A percentile compares a stretch with the other conserved stretches of the same genome.
Conservation (phyloP, 768 basidiomycete genomes). For the Tricholoma furcatifolium region DNA sequence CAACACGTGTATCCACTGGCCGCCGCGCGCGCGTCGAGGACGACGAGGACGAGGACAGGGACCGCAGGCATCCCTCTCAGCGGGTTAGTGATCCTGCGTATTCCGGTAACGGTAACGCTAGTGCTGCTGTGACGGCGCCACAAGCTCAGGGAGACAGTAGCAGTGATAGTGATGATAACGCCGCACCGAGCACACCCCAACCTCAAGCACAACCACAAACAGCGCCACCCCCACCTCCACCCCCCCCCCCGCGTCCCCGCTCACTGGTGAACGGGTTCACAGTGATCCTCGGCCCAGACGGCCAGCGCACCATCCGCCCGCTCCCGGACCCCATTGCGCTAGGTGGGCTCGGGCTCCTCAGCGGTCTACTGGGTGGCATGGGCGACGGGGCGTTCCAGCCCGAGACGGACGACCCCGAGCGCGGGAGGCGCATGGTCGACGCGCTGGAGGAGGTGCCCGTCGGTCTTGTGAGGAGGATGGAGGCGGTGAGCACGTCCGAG, state of each 20-base stretch:
- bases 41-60: slow-evolving; percentile 59
- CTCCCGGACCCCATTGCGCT: slow-evolving; percentile 10
- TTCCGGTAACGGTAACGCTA: slow-evolving; percentile 13
- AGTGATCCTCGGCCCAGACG: slow-evolving; percentile 20
- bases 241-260: neutral
- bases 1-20: slow-evolving; percentile 13
- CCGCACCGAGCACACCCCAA: neutral
- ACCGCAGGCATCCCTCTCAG: slow-evolving; percentile 65
- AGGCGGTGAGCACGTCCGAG: slow-evolving; percentile 41
- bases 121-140: slow-evolving; percentile 6
- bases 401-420: slow-evolving; percentile 60
- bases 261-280: slow-evolving; percentile 19
- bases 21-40: slow-evolving; percentile 61
- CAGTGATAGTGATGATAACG: too few relatives aligned
- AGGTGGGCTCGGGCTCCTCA: slow-evolving; percentile 13
- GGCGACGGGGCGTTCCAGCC: slow-evolving; percentile 5
- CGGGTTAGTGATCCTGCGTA: slow-evolving; percentile 35
- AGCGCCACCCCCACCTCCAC: neutral
- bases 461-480: slow-evolving; percentile 65
- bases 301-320: slow-evolving; percentile 12
- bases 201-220: neutral
- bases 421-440: slow-evolving; percentile 60
- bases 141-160: too few relatives aligned
- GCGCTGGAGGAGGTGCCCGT: slow-evolving; percentile 66
- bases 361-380: slow-evolving; percentile 20